Percentiles rank a stretch among this genome's conserved stretches.
phyloP scores from a whole-genome alignment of 2,329 filamentous ascomycete genomes.

The Aspergillus sclerotialis region DNA sequence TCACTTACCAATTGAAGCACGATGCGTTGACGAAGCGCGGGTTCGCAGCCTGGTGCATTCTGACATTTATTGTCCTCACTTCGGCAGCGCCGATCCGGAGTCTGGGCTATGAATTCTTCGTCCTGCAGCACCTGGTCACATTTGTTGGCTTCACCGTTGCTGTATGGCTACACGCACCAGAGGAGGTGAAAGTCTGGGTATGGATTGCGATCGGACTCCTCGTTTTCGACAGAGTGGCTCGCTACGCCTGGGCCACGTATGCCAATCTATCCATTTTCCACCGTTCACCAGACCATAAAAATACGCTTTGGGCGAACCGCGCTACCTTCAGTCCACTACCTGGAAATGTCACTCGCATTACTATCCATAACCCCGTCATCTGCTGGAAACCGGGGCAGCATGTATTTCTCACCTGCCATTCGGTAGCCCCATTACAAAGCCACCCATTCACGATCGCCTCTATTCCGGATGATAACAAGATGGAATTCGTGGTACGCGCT shows the following conservation, averaged over 20 bases:
- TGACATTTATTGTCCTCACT: constrained; percentile 47
- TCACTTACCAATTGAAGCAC: constrained; percentile 40
- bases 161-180: constrained; percentile 43
- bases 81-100: constrained; percentile 44
- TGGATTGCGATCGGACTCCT: constrained; percentile 44
- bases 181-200: constrained; percentile 37
- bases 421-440: constrained; percentile 51
- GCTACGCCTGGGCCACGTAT: constrained; percentile 30
- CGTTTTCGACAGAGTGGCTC: constrained; percentile 37
- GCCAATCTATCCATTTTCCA: constrained; percentile 39
- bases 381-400: constrained; percentile 58
- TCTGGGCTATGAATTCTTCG: constrained; percentile 48
- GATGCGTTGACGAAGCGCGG: constrained; percentile 46
- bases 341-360: constrained; percentile 50
- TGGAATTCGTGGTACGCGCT: constrained; percentile 52
- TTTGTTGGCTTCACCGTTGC: constrained; percentile 43
- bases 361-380: constrained; percentile 49
- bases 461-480: constrained; percentile 46
- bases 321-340: constrained; percentile 45
- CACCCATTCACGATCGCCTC: constrained; percentile 60
- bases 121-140: constrained; percentile 48
- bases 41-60: constrained; percentile 45
- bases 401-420: constrained; percentile 53
- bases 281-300: constrained; percentile 9
- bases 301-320: constrained; percentile 31